Evolutionary conservation across 306 rosid genomes (phyloP), one percentile per base, ranked within the genome.

Genomic region (Gillenia trifoliata): DNA sequence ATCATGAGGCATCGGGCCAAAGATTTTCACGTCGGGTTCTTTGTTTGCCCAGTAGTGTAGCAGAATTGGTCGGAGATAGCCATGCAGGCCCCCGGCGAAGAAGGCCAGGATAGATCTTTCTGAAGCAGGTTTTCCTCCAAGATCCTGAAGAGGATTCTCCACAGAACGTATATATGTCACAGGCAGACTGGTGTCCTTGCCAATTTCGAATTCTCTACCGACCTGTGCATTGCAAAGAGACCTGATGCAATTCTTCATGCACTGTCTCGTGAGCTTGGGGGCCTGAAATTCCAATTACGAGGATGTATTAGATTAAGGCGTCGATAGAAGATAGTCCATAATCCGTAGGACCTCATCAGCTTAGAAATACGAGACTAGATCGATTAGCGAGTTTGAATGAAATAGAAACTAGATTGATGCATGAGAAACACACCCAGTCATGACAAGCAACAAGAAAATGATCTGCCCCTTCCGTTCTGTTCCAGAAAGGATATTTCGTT

Each of bases 401-500:
- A 59, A 40, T 62, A 57, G 2, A 34, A 71, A 47, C 26, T 66
- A 38, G 22, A 75, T 68, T 68, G 76, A 43, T 22, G 43, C 38
- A 62, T 61, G 43, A 59, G 43, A 57, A 69, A 64, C 83, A 10
- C 80, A 93, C 98, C 98, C 98, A 93, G 68, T 93, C 98, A 75
- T 93, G 97, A 76, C 98, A 93, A 78, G 93, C 98, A 59, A 88
- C 96, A 45, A 93, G 88, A 84, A 93, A 93, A 85, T 91, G 98
- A 82, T 93, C 97, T 6, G 91, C 85, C 72, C 98, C 98, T 43
- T 68, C 86, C 30, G 97, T 88, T 87, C 96, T 84, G 85, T 93
- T 93, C 97, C 96, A 93, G 76, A 86, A 91, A 67, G 78, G 85
- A 83, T 89, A 83, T 72, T 80, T 89, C 68, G 82, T 69, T 22